A percentile compares a stretch with the other conserved stretches of the same genome.
phyloP scores from a whole-genome alignment of 306 rosid species.

The Fragaria iinumae region DNA sequence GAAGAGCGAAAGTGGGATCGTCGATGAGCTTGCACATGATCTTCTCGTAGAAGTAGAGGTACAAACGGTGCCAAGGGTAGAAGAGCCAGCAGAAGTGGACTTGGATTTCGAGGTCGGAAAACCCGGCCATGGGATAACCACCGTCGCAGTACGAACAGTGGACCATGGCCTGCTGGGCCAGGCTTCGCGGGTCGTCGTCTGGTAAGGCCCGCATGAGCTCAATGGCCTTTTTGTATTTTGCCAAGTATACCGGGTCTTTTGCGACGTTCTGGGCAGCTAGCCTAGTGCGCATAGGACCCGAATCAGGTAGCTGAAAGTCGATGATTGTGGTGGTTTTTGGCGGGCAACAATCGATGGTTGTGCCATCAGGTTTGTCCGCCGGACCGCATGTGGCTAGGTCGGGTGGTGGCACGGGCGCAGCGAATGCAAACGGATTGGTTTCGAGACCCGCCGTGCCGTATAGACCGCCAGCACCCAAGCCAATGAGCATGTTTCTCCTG shows the following conservation, averaged over 20 bases:
- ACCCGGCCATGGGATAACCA: conserved; percentile 31
- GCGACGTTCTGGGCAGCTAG: conserved; percentile 52
- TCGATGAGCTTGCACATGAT: conserved; percentile 25
- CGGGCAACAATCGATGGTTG: conserved; percentile 60
- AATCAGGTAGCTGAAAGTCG: conserved; percentile 40
- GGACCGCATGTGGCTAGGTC: conserved; percentile 46
- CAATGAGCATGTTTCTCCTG: conserved; percentile 38
- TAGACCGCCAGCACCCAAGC: conserved; percentile 48
- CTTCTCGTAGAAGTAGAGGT: conserved; percentile 17
- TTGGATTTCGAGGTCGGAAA: conserved; percentile 4
- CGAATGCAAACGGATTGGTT: conserved; percentile 45
- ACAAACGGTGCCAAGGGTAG: conserved; percentile 16
- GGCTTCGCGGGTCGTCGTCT: conserved; percentile 54
- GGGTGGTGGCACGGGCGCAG: conserved; percentile 49
- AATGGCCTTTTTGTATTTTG: conserved; percentile 51
- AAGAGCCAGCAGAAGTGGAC: conserved; percentile 19
- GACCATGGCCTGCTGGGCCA: conserved; percentile 55
- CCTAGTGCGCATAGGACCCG: conserved; percentile 31
- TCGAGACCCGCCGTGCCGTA: conserved; percentile 43
- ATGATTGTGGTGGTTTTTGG: conserved; percentile 39
- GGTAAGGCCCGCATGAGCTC: conserved; percentile 59
- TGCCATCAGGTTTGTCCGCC: conserved; percentile 38
- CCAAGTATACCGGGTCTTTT: conserved; percentile 27
- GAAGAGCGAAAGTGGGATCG: conserved; percentile 58
- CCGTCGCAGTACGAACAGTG: conserved; percentile 87